Percentiles rank a stretch among this genome's conserved stretches.
These are phyloP conservation scores for Coniferiporia weirii DNA, from an alignment of 1,284 basidiomycete species.

Conservation along the genomic window DNA sequence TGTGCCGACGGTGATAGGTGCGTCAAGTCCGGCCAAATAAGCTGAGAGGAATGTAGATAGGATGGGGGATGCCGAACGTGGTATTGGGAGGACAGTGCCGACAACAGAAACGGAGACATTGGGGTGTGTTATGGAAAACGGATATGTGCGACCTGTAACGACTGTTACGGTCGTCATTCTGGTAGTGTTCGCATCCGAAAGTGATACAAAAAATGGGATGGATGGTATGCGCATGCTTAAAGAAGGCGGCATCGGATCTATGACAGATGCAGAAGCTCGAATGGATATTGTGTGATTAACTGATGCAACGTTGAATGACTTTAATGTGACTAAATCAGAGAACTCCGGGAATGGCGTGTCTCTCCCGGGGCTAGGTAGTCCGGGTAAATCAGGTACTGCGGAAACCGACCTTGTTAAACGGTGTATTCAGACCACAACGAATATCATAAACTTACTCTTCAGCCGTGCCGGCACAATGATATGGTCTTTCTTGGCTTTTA, in stretches of 20 bases:
- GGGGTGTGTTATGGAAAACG: conserved; percentile 57
- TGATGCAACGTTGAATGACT: conserved; percentile 53
- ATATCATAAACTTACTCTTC: conserved; percentile 40
- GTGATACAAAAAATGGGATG: conserved; percentile 56
- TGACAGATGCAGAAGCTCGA: conserved; percentile 44
- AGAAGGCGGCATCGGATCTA: conserved; percentile 6
- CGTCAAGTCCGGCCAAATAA: conserved; percentile 51
- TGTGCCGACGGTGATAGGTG: conserved; percentile 49
- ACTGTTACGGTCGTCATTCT: conserved; percentile 33
- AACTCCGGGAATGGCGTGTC: conserved; percentile 48
- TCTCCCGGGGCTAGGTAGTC: conserved; percentile 55
- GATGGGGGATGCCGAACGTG: conserved; percentile 25
- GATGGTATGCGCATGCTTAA: conserved; percentile 41
- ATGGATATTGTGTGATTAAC: conserved; percentile 52
- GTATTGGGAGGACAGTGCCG: conserved; percentile 57
- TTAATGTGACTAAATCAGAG: conserved; percentile 52
- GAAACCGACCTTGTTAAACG: conserved; percentile 13
- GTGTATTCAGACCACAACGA: neutral
- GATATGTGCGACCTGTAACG: conserved; percentile 46
- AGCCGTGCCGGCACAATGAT: conserved; percentile 43
- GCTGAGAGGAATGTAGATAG: conserved; percentile 47
- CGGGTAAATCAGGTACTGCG: conserved; percentile 59
- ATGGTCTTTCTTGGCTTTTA: conserved; percentile 40
- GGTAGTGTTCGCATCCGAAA: conserved; percentile 26
- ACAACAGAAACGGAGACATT: conserved; percentile 56